These are phyloP conservation scores for Sordariomycetes sp. DNA, from an alignment of 2,329 filamentous ascomycete genomes.

Conservation along the genomic window DNA sequence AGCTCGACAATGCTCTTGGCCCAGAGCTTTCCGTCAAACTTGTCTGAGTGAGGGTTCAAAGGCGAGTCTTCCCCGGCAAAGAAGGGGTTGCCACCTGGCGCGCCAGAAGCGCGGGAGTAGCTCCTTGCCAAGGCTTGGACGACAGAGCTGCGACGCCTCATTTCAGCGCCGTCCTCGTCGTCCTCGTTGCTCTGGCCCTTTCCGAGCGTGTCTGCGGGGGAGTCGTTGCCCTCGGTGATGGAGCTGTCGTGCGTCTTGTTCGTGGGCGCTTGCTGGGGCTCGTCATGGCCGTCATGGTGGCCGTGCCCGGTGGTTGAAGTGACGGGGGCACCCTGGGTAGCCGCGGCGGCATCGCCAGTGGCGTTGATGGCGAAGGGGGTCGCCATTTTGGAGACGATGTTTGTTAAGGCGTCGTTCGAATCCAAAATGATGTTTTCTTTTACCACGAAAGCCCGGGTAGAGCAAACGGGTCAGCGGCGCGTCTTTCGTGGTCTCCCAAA, in stretches of 20 bases:
- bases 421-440: too few species aligned
- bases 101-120: constrained; percentile 40
- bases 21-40: constrained; percentile 50
- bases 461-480: background rate
- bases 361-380: constrained; percentile 1
- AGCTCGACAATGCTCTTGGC: constrained; percentile 48
- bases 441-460: background rate
- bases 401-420: too few species aligned
- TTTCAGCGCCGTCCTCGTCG: constrained; percentile 28
- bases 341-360: constrained; percentile 1
- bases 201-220: constrained; percentile 2
- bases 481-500: background rate
- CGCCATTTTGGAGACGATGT: background rate
- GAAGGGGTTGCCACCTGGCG: constrained; percentile 38
- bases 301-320: background rate
- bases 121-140: constrained; percentile 47
- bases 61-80: constrained; percentile 35
- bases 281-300: constrained; percentile 1
- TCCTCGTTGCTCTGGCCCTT: constrained; percentile 12
- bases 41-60: constrained; percentile 41
- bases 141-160: constrained; percentile 39
- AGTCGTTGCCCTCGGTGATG: background rate
- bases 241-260: background rate
- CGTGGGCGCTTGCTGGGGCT: background rate
- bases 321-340: background rate